Conservation (phyloP, 2,329 filamentous ascomycete species). For the Beauveria scarabaeidicola region DNA sequence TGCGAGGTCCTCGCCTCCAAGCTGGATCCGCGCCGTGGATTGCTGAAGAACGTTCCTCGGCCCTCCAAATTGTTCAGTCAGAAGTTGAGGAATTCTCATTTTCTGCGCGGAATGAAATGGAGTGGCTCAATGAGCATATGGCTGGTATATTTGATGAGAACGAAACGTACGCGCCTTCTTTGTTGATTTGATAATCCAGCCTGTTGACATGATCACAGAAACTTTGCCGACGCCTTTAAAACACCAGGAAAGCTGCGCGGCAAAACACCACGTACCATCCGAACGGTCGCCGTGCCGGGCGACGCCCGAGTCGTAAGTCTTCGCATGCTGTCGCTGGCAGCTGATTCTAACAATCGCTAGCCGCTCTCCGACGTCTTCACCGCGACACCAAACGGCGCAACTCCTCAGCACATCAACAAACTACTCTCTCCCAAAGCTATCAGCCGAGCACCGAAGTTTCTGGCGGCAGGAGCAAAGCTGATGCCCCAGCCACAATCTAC, state of each 20-base stretch:
- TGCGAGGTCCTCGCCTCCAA: slow-evolving; percentile 52
- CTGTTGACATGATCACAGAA: slow-evolving; percentile 45
- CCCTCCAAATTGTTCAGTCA: slow-evolving; percentile 63
- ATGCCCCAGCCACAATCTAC: slow-evolving; percentile 16
- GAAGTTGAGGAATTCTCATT: slow-evolving; percentile 92
- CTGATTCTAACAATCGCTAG: slow-evolving; percentile 27
- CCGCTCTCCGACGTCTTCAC: slow-evolving; percentile 53
- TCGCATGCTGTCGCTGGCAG: slow-evolving; percentile 13
- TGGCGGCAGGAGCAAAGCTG: slow-evolving; percentile 23
- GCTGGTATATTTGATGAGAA: slow-evolving; percentile 81
- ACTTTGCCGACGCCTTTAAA: slow-evolving; percentile 93
- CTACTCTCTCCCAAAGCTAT: slow-evolving; percentile 25
- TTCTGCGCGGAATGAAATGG: slow-evolving; percentile 85
- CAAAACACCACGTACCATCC: slow-evolving; percentile 66
- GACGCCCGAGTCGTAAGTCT: slow-evolving; percentile 56
- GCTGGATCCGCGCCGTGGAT: slow-evolving; percentile 84
- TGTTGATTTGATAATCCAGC: not conserved
- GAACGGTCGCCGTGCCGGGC: slow-evolving; percentile 44
- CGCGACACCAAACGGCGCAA: slow-evolving; percentile 43
- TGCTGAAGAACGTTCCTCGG: slow-evolving; percentile 70
- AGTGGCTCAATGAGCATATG: slow-evolving; percentile 99
- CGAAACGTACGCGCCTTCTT: slow-evolving; percentile 55
- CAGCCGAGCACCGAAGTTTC: slow-evolving; percentile 23
- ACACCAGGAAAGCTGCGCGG: slow-evolving; percentile 76
- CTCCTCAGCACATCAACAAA: slow-evolving; percentile 29